Conservation (phyloP, 148 eudicot species). For the Cornus florida region DNA sequence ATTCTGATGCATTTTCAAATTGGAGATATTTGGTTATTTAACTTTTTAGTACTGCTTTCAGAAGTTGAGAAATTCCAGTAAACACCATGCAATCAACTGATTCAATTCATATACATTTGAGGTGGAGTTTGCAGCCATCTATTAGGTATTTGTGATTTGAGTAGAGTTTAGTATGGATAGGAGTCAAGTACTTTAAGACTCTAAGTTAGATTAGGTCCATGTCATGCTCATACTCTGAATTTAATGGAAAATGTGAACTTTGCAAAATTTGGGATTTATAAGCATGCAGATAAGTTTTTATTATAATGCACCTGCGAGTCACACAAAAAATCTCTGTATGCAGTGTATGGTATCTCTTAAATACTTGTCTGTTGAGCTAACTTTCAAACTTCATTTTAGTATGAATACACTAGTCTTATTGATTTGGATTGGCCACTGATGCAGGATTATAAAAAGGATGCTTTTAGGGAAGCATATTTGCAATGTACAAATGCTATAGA, state of each 20-base stretch:
- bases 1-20: not conserved
- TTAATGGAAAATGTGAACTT: not conserved
- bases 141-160: too few species aligned
- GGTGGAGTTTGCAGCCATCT: too few species aligned
- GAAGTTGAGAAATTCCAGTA: too few species aligned
- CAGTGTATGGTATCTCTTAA: too few species aligned
- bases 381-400: not conserved
- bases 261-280: too few species aligned
- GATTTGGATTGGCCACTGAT: constrained; percentile 16
- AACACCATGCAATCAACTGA: too few species aligned
- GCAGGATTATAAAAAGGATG: constrained; percentile 85
- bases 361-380: not conserved
- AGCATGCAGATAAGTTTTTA: not conserved
- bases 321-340: too few species aligned
- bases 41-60: too few species aligned
- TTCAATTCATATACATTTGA: too few species aligned
- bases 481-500: constrained; percentile 76
- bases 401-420: not conserved
- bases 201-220: not conserved
- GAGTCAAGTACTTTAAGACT: too few species aligned
- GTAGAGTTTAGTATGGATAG: too few species aligned
- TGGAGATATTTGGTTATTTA: too few species aligned
- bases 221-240: not conserved
- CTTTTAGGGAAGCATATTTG: constrained; percentile 83
- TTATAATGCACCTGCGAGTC: not conserved